Evolutionary conservation across 2,329 filamentous ascomycete genomes (phyloP).

Genomic region (Aureobasidium sp.): DNA sequence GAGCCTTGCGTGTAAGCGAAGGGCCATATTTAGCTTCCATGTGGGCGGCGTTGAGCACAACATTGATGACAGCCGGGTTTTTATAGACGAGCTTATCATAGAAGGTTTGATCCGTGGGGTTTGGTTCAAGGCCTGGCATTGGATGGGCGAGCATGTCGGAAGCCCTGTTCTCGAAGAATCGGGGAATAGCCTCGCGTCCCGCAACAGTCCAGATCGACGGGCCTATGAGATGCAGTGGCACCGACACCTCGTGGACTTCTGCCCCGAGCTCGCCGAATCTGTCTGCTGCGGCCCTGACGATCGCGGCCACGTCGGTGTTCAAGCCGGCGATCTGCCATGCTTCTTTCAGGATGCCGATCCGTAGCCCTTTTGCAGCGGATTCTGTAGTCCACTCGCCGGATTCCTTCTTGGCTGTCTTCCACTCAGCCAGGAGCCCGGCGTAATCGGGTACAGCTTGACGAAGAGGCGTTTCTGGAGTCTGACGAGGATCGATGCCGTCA

Average conservation of each 20-base stretch:
- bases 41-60: constrained; percentile 36
- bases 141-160: constrained; percentile 27
- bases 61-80: constrained; percentile 42
- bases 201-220: constrained; percentile 44
- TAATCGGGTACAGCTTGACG: constrained; percentile 33
- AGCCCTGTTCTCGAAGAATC: constrained; percentile 26
- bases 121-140: constrained; percentile 27
- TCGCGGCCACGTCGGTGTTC: constrained; percentile 32
- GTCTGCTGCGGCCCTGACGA: constrained; percentile 33
- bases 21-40: constrained; percentile 27
- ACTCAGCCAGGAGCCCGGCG: constrained; percentile 23
- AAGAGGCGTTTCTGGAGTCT: constrained; percentile 36
- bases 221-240: constrained; percentile 43
- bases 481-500: constrained; percentile 40
- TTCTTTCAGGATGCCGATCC: constrained; percentile 43
- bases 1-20: constrained; percentile 38
- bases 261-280: constrained; percentile 39
- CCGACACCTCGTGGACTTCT: constrained; percentile 38
- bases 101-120: constrained; percentile 24
- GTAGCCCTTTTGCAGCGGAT: constrained; percentile 34
- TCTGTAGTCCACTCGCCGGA: constrained; percentile 26
- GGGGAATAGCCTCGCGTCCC: constrained; percentile 27
- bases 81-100: constrained; percentile 38
- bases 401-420: constrained; percentile 24
- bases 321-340: constrained; percentile 35